Percentiles rank a stretch among this genome's conserved stretches.
Evolutionary conservation across 768 basidiomycete species (phyloP).

Genomic region (Trametes meyenii): DNA sequence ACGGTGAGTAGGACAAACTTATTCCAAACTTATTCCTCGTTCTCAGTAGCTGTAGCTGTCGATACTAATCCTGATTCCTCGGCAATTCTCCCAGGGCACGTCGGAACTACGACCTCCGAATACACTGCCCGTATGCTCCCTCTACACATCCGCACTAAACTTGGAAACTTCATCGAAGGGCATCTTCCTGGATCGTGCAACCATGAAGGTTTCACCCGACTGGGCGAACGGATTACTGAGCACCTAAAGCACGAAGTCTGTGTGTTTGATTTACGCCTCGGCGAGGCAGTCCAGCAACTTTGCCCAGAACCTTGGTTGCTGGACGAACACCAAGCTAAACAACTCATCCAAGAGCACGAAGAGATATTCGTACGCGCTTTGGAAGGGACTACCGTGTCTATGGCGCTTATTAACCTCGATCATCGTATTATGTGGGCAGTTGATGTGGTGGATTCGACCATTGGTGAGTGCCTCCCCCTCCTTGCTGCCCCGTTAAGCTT

Average conservation of each 20-base stretch:
- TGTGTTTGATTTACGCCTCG: background rate
- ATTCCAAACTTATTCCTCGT: too few species aligned
- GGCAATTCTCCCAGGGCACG: background rate
- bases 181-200: background rate
- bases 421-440: background rate
- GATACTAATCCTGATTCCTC: background rate
- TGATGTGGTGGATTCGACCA: constrained; percentile 2
- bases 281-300: background rate
- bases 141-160: background rate
- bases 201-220: background rate
- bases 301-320: background rate
- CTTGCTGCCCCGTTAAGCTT: background rate
- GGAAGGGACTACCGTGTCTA: constrained; percentile 3
- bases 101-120: background rate
- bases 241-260: background rate
- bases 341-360: background rate
- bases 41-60: too few species aligned
- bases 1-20: background rate
- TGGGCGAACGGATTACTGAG: background rate
- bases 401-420: background rate
- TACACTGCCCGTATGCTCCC: background rate
- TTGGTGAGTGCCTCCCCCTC: constrained; percentile 11
- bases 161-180: background rate
- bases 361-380: constrained; percentile 1
- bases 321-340: background rate